phyloP scores from a whole-genome alignment of 805 yeast genomes.

The Zygoascus bituminiphila region DNA sequence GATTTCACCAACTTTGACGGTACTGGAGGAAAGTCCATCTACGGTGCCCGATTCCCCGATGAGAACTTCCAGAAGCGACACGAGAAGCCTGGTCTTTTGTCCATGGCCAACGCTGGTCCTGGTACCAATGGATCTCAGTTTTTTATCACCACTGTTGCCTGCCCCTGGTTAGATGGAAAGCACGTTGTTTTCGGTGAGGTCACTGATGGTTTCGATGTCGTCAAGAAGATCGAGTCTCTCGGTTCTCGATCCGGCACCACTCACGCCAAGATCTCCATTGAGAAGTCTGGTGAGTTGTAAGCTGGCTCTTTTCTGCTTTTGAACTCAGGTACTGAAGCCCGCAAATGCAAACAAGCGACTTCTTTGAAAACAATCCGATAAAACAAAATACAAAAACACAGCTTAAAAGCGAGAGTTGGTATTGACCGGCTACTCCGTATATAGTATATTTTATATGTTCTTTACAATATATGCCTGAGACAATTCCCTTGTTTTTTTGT shows the following conservation, averaged over 20 bases:
- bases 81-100: conserved; percentile 70
- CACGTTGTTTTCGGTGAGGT: conserved; percentile 96
- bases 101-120: conserved; percentile 98
- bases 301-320: not conserved
- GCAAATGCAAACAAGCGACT: too few species aligned
- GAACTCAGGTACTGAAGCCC: too few species aligned
- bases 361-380: not conserved
- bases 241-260: conserved; percentile 67
- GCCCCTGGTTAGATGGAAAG: conserved; percentile 87
- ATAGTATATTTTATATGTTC: not conserved
- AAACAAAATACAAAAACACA: not conserved
- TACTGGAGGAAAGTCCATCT: conserved; percentile 83
- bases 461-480: not conserved
- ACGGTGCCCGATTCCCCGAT: conserved; percentile 66
- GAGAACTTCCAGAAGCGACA: conserved; percentile 71
- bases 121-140: conserved; percentile 98
- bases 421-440: not conserved
- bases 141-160: conserved; percentile 84
- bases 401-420: not conserved
- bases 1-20: conserved; percentile 83
- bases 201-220: conserved; percentile 72
- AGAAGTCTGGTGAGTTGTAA: conserved; percentile 53
- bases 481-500: too few species aligned
- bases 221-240: conserved; percentile 72
- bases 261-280: conserved; percentile 54